Evolutionary conservation across 306 rosid genomes (phyloP).

Genomic region (Arachis hypogaea): DNA sequence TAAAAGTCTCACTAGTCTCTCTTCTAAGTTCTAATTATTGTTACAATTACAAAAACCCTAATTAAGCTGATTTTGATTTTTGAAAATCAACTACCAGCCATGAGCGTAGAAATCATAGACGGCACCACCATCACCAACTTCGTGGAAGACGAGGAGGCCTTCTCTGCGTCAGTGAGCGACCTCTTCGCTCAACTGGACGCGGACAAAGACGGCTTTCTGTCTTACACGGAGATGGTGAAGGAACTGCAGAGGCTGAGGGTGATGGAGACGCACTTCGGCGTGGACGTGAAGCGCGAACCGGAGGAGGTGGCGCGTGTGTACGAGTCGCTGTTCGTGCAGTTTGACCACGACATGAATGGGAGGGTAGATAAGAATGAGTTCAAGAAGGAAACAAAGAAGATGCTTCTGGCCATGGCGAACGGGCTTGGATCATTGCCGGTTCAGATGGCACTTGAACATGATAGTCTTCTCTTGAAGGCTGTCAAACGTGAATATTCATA

Average conservation of each 20-base stretch:
- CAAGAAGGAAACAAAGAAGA: conserved; percentile 54
- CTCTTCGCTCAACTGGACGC: conserved; percentile 56
- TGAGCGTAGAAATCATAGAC: conserved; percentile 64
- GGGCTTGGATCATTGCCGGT: conserved; percentile 55
- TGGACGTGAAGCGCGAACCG: conserved; percentile 51
- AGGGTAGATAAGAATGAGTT: conserved; percentile 53
- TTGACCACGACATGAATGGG: conserved; percentile 59
- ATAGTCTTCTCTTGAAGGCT: conserved; percentile 56
- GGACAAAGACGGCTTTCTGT: conserved; percentile 51
- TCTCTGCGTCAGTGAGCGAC: conserved; percentile 28
- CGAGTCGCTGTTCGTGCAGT: conserved; percentile 51
- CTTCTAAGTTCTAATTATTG: neutral
- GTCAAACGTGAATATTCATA: conserved; percentile 44
- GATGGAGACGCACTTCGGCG: conserved; percentile 64
- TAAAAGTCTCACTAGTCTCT: neutral
- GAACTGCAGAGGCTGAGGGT: conserved; percentile 60
- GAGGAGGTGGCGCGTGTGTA: conserved; percentile 51
- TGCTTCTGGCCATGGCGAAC: conserved; percentile 64
- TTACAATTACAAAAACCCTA: no score
- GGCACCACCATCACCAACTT: conserved; percentile 54
- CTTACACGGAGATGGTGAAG: conserved; percentile 62
- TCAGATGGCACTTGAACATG: conserved; percentile 57
- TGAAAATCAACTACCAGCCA: conserved; percentile 2
- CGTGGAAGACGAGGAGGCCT: conserved; percentile 64
- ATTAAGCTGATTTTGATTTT: neutral